phyloP scores from a whole-genome alignment of 208 protist genomes.

The Spongospora subterranea region DNA sequence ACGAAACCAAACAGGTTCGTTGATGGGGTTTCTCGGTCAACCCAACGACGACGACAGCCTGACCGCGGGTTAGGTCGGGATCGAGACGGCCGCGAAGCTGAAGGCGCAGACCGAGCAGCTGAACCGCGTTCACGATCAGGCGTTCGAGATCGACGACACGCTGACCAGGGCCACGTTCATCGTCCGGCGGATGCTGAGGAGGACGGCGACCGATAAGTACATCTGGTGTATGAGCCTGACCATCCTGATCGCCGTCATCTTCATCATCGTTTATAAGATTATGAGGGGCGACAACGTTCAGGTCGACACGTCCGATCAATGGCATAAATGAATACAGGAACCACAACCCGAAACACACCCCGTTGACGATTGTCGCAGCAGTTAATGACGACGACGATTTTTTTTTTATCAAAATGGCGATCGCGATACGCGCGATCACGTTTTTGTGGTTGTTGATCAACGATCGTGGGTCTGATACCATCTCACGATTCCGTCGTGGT shows the following conservation, averaged over 20 bases:
- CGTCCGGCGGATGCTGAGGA: conserved; percentile 18
- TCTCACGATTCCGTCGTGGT: not conserved
- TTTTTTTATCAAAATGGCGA: no score
- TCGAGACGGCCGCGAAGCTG: conserved; percentile 44
- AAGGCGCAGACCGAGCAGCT: conserved; percentile 56
- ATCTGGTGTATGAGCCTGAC: conserved; percentile 26
- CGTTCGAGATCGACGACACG: conserved; percentile 52
- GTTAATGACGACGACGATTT: no score
- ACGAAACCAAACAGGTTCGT: conserved; percentile 13
- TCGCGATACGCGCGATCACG: no score
- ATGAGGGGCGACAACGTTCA: not conserved
- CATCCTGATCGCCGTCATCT: conserved; percentile 29
- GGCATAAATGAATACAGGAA: not conserved
- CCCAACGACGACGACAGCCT: not conserved
- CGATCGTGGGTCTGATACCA: no score
- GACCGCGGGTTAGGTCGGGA: not conserved
- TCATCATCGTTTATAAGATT: conserved; percentile 45
- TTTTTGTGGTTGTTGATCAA: no score
- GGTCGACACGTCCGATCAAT: not conserved
- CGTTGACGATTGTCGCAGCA: no score
- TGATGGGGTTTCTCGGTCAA: not conserved
- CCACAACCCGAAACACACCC: no score
- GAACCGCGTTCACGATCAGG: conserved; percentile 48
- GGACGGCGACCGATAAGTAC: conserved; percentile 47
- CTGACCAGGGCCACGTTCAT: conserved; percentile 47